A percentile compares a stretch with the other conserved stretches of the same genome.
Conservation (phyloP, 805 yeast genomes). For the Saccharomycopsis fermentans region DNA sequence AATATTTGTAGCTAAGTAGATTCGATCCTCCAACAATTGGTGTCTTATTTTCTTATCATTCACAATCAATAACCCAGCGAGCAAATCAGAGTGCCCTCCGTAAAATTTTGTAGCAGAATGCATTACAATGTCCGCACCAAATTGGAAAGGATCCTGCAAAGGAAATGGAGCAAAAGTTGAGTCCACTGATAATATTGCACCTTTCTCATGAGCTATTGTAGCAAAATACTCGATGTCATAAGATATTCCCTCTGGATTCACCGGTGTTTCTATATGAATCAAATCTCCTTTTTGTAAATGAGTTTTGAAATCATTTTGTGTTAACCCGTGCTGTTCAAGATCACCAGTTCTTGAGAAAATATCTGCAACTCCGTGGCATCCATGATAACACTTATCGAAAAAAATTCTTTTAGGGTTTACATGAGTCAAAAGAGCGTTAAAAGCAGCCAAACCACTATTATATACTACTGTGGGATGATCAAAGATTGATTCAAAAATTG, state of each 20-base stretch:
- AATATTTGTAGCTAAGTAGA: constrained; percentile 66
- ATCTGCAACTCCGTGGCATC: constrained; percentile 62
- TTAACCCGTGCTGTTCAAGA: constrained; percentile 36
- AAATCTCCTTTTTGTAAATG: constrained; percentile 52
- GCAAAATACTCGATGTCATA: constrained; percentile 56
- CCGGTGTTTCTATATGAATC: constrained; percentile 79
- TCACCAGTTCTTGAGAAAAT: constrained; percentile 54
- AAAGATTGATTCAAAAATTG: constrained; percentile 47
- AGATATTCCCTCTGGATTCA: constrained; percentile 70
- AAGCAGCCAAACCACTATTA: constrained; percentile 74
- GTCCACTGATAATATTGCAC: constrained; percentile 67
- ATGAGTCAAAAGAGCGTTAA: constrained; percentile 60
- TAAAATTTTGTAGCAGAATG: constrained; percentile 91
- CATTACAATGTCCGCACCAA: constrained; percentile 81
- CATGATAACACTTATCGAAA: constrained; percentile 78
- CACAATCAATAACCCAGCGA: constrained; percentile 74
- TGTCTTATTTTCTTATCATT: constrained; percentile 39
- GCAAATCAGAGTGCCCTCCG: constrained; percentile 90
- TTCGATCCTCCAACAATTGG: constrained; percentile 50
- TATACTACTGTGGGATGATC: constrained; percentile 61
- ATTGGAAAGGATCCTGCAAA: constrained; percentile 65
- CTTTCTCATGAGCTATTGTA: constrained; percentile 61
- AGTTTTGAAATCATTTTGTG: constrained; percentile 38
- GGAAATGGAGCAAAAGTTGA: constrained; percentile 95
- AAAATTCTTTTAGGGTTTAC: constrained; percentile 66